Conservation (phyloP, 2,329 filamentous ascomycete genomes). For the Ascochyta fabae region DNA sequence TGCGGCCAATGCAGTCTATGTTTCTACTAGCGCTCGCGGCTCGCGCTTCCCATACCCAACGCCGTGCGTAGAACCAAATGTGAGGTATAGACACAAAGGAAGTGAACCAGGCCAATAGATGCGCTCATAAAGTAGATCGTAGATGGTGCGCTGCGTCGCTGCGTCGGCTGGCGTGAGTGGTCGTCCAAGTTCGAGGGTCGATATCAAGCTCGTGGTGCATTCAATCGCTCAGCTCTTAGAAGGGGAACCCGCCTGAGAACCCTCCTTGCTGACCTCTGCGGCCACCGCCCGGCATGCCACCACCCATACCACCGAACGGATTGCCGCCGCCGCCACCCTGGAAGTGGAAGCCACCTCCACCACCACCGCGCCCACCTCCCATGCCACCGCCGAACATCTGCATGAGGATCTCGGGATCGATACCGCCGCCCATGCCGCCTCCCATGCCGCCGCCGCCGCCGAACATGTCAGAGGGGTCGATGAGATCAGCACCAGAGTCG, state of each 20-base stretch:
- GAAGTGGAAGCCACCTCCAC: constrained; percentile 58
- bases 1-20: constrained; percentile 26
- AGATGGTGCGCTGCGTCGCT: constrained; percentile 11
- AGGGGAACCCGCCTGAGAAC: constrained; percentile 36
- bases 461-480: constrained; percentile 88
- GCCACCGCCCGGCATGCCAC: constrained; percentile 43
- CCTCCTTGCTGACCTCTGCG: constrained; percentile 30
- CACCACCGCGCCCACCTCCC: constrained; percentile 51
- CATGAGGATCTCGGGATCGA: constrained; percentile 42
- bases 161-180: background rate
- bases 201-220: background rate
- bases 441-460: constrained; percentile 65
- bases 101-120: constrained; percentile 17
- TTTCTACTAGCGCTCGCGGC: constrained; percentile 21
- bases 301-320: constrained; percentile 45
- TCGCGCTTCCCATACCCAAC: constrained; percentile 38
- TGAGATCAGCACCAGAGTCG: constrained; percentile 89
- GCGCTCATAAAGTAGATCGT: constrained; percentile 18
- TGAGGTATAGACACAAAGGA: constrained; percentile 32
- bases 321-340: constrained; percentile 51
- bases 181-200: background rate
- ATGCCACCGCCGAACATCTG: constrained; percentile 56
- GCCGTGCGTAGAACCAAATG: constrained; percentile 29
- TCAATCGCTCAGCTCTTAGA: constrained; percentile 16
- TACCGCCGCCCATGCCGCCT: constrained; percentile 55